Conservation (phyloP, 257 asterid species). For the Primulina huaijiensis region DNA sequence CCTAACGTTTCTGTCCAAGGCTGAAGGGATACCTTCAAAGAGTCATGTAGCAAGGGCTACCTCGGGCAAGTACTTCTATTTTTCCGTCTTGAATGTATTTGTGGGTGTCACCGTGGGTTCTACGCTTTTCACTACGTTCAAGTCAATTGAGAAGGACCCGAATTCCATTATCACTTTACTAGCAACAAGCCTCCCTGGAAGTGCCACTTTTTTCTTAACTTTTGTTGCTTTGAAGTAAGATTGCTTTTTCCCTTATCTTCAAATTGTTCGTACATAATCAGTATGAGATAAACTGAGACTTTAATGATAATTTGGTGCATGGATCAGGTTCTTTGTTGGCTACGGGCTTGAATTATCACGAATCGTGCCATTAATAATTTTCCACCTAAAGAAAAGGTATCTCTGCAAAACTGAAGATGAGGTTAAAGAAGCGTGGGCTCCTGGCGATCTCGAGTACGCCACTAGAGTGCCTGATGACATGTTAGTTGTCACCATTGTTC, state of each 20-base stretch:
- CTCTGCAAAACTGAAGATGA: conserved; percentile 84
- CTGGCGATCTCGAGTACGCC: conserved; percentile 74
- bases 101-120: conserved; percentile 81
- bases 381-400: conserved; percentile 70
- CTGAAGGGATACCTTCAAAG: conserved; percentile 79
- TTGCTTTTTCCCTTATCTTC: neutral
- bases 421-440: conserved; percentile 83
- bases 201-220: conserved; percentile 95
- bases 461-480: conserved; percentile 78
- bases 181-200: conserved; percentile 83
- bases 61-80: conserved; percentile 86
- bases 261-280: too few relatives aligned
- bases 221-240: conserved; percentile 91
- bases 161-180: conserved; percentile 34
- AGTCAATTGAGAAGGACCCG: conserved; percentile 49
- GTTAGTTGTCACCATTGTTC: conserved; percentile 60
- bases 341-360: conserved; percentile 93
- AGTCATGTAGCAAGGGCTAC: conserved; percentile 84
- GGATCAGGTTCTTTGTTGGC: conserved; percentile 81
- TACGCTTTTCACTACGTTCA: conserved; percentile 55
- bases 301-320: conserved; percentile 19
- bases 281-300: neutral
- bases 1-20: conserved; percentile 72
- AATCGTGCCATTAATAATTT: conserved; percentile 69
- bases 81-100: conserved; percentile 75